Base-by-base conservation (phyloP, 805 yeast species). In the Kodamaea kaohsiungensis region DNA sequence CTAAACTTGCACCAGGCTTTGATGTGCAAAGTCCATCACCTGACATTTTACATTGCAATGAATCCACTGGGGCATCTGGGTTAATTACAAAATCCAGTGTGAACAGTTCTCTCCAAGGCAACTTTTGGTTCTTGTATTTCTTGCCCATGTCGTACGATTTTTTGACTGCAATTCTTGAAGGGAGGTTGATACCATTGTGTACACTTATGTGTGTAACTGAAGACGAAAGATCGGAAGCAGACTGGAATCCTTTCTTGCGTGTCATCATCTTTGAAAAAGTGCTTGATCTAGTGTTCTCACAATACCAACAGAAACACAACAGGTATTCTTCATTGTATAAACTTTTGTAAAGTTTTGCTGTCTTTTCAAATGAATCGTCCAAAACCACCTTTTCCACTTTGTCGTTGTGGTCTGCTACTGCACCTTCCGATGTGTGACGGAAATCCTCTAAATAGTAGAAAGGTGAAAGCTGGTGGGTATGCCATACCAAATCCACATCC, bases 401-500 rank as follows among this genome's bases (percentile, higher is more conserved):
- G 48, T 66, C 69, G 40, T 66, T 57, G 48, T 67, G 70, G 47
- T 64, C 66, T 2, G 46, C 49, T 51, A 51, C 59, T 51, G 38
- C 47, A 40, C 49, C 51, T 33, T 43, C 68, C 61, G 27, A 16
- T 37, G 52, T 57, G 25, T 58, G 65, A 4, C 56, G 38, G 49
- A 62, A 58, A 33, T 56, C 60, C 2, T 13, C 25, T 38, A 60
- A 55, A 51, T 66, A 65, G 30, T 49, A 39, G 46, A 40, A 49
- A 46, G 56, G 52, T 7, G 58, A 43, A 8, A 66, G 53, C 30
- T 62, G 67, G 49, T 67, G 69, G 7, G 71, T 67, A 42, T 61
- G 68, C 71, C 71, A 66, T 2, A 65, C 40, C 42, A 67, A 54
- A 39, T 66, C 69, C 25, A 67, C 65, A 40, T 67, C 70, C 47